A percentile compares a stretch with the other conserved stretches of the same genome.
Evolutionary conservation across 2,329 filamentous ascomycete species (phyloP).

Genomic region (Colletotrichum chlorophyti): DNA sequence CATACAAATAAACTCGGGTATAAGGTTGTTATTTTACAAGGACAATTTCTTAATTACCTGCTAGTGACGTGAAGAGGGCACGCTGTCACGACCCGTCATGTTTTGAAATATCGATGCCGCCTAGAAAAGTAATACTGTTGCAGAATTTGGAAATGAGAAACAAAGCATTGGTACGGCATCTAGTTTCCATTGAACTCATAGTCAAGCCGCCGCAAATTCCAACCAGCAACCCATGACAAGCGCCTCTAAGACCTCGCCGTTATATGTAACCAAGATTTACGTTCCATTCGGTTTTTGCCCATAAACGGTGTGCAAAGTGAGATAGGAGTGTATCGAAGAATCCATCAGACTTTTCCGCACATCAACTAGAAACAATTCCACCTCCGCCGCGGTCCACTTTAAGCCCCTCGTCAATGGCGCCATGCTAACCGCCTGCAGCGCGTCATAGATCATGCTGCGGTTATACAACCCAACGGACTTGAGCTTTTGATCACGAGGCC

Average conservation of each 20-base stretch:
- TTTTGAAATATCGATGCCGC: no score
- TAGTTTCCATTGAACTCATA: no score
- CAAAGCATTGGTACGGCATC: no score
- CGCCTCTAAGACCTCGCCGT: neutral
- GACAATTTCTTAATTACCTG: no score
- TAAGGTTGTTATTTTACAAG: no score
- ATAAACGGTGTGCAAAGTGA: constrained; percentile 56
- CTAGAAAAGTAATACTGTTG: no score
- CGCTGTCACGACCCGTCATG: no score
- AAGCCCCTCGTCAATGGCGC: constrained; percentile 47
- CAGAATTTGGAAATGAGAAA: no score
- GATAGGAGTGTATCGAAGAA: constrained; percentile 53
- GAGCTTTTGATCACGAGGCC: constrained; percentile 29
- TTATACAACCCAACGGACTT: constrained; percentile 33
- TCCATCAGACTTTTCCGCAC: constrained; percentile 56
- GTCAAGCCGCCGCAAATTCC: no score
- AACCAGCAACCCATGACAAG: neutral
- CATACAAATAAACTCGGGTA: no score
- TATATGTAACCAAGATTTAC: no score
- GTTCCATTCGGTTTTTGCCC: constrained; percentile 51
- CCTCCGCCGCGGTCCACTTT: constrained; percentile 40
- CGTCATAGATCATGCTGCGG: constrained; percentile 20
- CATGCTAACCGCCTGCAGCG: constrained; percentile 37
- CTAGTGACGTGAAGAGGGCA: no score
- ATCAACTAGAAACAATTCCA: constrained; percentile 53